Percentiles rank a stretch among this genome's conserved stretches.
phyloP scores from a whole-genome alignment of 306 rosid genomes.

The Cucumis sativus region DNA sequence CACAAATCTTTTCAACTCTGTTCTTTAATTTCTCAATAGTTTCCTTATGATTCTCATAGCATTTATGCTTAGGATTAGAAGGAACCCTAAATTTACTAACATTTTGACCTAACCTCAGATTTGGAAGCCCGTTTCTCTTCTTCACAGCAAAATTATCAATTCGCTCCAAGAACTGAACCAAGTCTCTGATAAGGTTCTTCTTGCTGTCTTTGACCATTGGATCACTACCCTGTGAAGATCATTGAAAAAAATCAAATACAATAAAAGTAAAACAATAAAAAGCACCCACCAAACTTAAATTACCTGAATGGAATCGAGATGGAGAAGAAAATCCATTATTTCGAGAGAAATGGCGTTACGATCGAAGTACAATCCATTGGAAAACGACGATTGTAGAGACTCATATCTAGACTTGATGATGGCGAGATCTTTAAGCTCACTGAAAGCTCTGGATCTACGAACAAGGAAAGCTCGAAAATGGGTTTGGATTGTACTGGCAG shows the following conservation, averaged over 20 bases:
- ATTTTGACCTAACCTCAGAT: constrained; percentile 26
- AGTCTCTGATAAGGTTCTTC: constrained; percentile 46
- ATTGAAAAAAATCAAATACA: not conserved
- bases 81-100: constrained; percentile 22
- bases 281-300: not conserved
- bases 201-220: constrained; percentile 59
- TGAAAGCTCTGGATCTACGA: constrained; percentile 71
- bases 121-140: constrained; percentile 29
- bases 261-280: not conserved
- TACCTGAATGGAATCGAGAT: constrained; percentile 74
- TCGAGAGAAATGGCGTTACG: constrained; percentile 36
- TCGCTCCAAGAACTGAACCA: constrained; percentile 52
- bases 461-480: constrained; percentile 79
- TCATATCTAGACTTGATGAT: constrained; percentile 44
- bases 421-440: constrained; percentile 73
- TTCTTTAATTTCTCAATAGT: constrained; percentile 50
- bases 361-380: constrained; percentile 28
- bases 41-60: constrained; percentile 31
- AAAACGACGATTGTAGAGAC: constrained; percentile 41
- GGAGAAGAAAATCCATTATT: constrained; percentile 49
- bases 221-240: constrained; percentile 37
- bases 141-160: constrained; percentile 52
- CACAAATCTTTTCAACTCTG: constrained; percentile 62
- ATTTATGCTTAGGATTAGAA: constrained; percentile 8
- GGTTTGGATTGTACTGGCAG: constrained; percentile 67